These are phyloP conservation scores for Haplosporangium gracile DNA, from an alignment of 192 early-diverging fungal species.

Conservation along the genomic window DNA sequence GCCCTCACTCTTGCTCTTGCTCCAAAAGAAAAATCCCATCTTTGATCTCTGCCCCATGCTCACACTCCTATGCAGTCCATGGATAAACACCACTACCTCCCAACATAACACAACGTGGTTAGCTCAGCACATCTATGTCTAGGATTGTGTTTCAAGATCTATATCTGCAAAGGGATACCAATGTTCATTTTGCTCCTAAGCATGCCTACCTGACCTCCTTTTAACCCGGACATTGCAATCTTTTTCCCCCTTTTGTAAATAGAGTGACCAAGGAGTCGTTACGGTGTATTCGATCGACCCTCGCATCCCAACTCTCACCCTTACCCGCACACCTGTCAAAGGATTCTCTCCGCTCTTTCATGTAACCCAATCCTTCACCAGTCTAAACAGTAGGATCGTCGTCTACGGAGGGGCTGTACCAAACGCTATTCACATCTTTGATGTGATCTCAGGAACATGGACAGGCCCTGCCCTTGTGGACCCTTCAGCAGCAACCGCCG, in stretches of 20 bases:
- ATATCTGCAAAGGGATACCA: not conserved
- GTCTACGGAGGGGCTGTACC: slow-evolving; percentile 33
- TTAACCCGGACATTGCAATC: not conserved
- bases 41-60: not conserved
- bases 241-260: not conserved
- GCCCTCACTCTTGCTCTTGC: not conserved
- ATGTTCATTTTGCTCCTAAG: not conserved
- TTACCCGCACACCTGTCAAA: slow-evolving; percentile 7
- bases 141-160: not conserved
- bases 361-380: slow-evolving; percentile 26
- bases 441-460: slow-evolving; percentile 49
- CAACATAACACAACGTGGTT: not conserved
- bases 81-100: not conserved
- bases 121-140: not conserved
- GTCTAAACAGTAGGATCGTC: slow-evolving; percentile 45
- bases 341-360: slow-evolving; percentile 18
- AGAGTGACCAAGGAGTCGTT: slow-evolving; percentile 26
- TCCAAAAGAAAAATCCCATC: not conserved
- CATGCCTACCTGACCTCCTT: not conserved
- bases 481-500: not conserved
- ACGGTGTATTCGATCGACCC: slow-evolving; percentile 38
- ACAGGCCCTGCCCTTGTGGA: slow-evolving; percentile 34
- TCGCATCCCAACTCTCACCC: slow-evolving; percentile 4
- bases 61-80: not conserved
- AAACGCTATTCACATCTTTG: slow-evolving; percentile 32